Base-by-base conservation (phyloP, 352 stramenopile species). In the Hyaloperonospora brassicae region DNA sequence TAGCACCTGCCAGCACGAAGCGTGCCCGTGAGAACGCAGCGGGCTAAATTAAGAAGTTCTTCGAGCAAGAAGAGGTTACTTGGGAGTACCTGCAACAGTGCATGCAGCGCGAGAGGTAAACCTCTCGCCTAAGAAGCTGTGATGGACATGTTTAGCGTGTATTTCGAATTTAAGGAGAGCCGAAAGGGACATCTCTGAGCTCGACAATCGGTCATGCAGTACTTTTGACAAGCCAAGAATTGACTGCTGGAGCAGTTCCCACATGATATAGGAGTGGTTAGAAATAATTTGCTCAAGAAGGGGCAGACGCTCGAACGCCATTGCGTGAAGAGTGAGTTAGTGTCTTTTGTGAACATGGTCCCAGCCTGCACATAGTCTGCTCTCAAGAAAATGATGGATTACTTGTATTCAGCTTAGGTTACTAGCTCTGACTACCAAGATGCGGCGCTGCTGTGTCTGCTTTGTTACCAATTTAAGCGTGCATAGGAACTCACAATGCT, bases 221-320 rank as follows among this genome's bases (percentile, higher is more conserved):
- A 62, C 53, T 62, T 36, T 30, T 38, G 56, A 17, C 56, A 64
- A 42, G 41, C 40, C 12, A 64, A 64, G 50, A 58, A 51, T 43
- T 62, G 54, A 43, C 21, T 62, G 47, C 22, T 66, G 47, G 57
- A 5, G n/a, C 49, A 47, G 44, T 68, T 54, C 36, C 46, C 39
- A 21, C 38, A 6, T 8, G 8, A 43, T 13, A 5, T 8, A 21
- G 38, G 8, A 22, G 38, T 14, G 6, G 6, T 43, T 6, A 14
- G 17, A 13, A 43, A 14, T 43, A 13, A 21, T 17, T 43, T n/a
- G n/a, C n/a, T n/a, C n/a, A n/a, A n/a, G n/a, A n/a, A n/a, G n/a
- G n/a, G n/a, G n/a, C n/a, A n/a, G n/a, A n/a, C n/a, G n/a, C n/a
- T n/a, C n/a, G n/a, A n/a, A n/a, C n/a, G n/a, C n/a, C n/a, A n/a